Base-by-base conservation (phyloP, 2,329 filamentous ascomycete species). In the Monosporascus ibericus region DNA sequence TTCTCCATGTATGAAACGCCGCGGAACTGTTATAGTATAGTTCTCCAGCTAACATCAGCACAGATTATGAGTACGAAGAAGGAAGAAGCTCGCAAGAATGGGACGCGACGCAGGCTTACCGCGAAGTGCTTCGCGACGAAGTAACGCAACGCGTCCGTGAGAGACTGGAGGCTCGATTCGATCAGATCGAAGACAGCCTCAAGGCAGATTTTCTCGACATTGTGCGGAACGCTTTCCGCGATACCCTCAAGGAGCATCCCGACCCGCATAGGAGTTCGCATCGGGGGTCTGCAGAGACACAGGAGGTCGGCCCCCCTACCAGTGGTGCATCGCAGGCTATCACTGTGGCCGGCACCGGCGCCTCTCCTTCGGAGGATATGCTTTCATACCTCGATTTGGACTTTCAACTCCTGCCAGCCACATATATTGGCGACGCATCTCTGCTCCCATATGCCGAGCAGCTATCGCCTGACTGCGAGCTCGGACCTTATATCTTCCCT, bases 1-100 rank as follows among this genome's bases (percentile, higher is more conserved):
- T 46, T 48, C 52, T 6, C 44, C 48, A 5, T 54, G 52, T 54
- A 51, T 37, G 52, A 6, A 14, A 1, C 3, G 5, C 22, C n/a
- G 8, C 22, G 6, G 3, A n/a, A 25, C 22, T 5, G 9, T 14
- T 22, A 27, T 25, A 44, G 11, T 2, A 6, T 15, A 25, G 4
- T 8, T 46, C 30, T 34, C 30, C 15, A 1, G 14, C 42, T 46
- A n/a, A 46, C 22, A 6, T 14, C 11, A 14, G n/a, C 20, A 22
- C n/a, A 46, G 42, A 25, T 3, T 46, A 46, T 24, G 42, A 46
- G n/a, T 46, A 46, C n/a, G 39, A 5, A 6, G 39, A 42, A 20
- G 39, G 39, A 9, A 20, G 11, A 14, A 20, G 14, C 3, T 8
- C 39, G 9, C 42, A 8, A 7, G 20, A 46, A 3, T n/a, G 8